phyloP scores from a whole-genome alignment of 805 yeast genomes.

The Starmerella bombi region DNA sequence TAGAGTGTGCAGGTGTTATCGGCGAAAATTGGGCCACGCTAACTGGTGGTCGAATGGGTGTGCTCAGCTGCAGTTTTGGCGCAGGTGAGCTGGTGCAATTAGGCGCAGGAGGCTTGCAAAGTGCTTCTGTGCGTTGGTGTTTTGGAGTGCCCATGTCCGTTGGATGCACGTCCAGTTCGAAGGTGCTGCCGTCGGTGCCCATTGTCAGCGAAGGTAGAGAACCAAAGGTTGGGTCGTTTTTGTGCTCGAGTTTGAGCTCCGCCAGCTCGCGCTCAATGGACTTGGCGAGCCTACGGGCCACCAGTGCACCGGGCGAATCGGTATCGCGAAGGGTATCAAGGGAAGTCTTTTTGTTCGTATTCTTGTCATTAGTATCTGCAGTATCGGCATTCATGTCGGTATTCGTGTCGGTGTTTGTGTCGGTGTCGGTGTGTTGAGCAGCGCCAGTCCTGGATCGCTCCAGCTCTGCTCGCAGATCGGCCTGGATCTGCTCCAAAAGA shows the following conservation, averaged over 20 bases:
- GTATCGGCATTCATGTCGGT: background rate
- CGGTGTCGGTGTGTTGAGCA: no score
- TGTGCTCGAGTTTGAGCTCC: background rate
- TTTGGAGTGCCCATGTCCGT: background rate
- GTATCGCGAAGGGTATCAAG: background rate
- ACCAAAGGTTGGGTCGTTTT: background rate
- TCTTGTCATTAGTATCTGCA: background rate
- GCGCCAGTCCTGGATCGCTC: no score
- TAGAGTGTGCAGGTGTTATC: background rate
- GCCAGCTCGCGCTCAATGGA: background rate
- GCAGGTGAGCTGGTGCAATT: no score
- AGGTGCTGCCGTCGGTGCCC: background rate
- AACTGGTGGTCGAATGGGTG: background rate
- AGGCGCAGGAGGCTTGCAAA: no score
- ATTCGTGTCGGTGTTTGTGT: background rate
- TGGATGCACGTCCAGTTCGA: background rate
- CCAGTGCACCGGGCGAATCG: background rate
- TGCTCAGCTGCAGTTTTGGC: background rate
- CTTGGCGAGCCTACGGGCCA: background rate
- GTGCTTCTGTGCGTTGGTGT: no score
- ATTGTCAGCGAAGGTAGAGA: background rate
- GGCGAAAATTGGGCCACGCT: background rate
- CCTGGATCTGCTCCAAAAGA: constrained; percentile 17
- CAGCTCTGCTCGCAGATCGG: constrained; percentile 12
- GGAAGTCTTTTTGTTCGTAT: background rate